These are phyloP conservation scores for Colletotrichum sp. DNA, from an alignment of 2,329 filamentous ascomycete genomes.

Conservation along the genomic window DNA sequence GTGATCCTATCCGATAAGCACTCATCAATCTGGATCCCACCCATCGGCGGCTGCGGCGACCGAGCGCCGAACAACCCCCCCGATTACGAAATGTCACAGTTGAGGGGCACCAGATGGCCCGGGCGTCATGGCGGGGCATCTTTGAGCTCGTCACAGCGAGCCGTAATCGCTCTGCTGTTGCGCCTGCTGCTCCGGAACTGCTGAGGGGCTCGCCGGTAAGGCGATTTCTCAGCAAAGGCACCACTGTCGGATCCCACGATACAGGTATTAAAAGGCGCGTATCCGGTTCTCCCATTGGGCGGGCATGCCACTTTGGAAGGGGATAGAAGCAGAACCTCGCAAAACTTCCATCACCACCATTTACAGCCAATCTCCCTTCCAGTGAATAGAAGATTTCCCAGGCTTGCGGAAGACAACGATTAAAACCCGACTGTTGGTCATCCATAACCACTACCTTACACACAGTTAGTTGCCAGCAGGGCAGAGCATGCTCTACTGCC, in stretches of 20 bases:
- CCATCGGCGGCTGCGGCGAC: neutral
- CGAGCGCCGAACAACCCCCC: neutral
- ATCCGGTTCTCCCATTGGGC: neutral
- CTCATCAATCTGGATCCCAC: neutral
- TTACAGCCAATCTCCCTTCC: neutral
- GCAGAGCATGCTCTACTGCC: constrained; percentile 19
- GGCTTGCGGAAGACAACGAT: neutral
- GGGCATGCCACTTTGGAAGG: neutral
- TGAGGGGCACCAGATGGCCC: neutral
- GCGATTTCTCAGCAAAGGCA: constrained; percentile 42
- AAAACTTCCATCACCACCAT: neutral
- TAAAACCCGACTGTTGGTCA: neutral
- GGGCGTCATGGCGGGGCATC: neutral
- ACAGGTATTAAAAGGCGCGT: constrained; percentile 12
- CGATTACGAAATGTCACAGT: neutral
- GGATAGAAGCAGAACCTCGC: neutral
- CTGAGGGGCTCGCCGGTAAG: neutral
- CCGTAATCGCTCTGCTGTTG: neutral
- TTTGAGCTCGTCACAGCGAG: neutral
- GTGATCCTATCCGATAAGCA: neutral
- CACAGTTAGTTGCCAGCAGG: neutral
- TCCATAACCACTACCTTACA: neutral
- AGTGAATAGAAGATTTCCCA: neutral
- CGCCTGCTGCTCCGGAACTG: neutral
- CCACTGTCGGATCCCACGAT: neutral